phyloP scores from a whole-genome alignment of 1,284 basidiomycete genomes.

The Chalciporus sp. region DNA sequence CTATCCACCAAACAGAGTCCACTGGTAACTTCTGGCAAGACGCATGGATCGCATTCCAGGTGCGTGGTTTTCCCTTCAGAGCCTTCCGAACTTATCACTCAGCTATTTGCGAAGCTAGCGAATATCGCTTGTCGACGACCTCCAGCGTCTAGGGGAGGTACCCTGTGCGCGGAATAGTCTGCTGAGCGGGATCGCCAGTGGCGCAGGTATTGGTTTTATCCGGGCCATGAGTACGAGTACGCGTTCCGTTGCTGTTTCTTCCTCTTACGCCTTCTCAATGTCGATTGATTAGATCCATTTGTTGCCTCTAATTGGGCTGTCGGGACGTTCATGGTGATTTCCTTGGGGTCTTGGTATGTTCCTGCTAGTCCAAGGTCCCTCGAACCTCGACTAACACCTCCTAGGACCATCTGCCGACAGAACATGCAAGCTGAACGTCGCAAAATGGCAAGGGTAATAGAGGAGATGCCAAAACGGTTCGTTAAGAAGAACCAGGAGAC shows the following conservation, averaged over 20 bases:
- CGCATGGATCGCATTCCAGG: constrained; percentile 46
- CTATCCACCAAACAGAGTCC: constrained; percentile 45
- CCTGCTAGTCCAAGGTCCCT: background rate
- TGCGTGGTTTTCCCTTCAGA: constrained; percentile 22
- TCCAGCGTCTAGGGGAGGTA: constrained; percentile 53
- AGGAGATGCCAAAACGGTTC: constrained; percentile 59
- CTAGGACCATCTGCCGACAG: constrained; percentile 65
- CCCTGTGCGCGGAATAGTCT: constrained; percentile 62
- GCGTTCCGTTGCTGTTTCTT: constrained; percentile 18
- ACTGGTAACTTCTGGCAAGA: constrained; percentile 48
- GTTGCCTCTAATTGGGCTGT: constrained; percentile 58
- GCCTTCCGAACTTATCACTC: constrained; percentile 5
- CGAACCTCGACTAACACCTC: constrained; percentile 7
- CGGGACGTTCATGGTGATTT: constrained; percentile 54
- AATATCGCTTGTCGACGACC: constrained; percentile 45
- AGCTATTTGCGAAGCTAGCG: constrained; percentile 43
- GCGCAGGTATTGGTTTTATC: constrained; percentile 57
- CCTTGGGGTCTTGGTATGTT: constrained; percentile 52
- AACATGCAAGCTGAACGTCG: constrained; percentile 56
- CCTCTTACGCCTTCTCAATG: constrained; percentile 10
- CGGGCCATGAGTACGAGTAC: constrained; percentile 55
- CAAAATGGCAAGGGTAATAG: constrained; percentile 57
- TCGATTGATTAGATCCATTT: constrained; percentile 38
- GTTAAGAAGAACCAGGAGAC: constrained; percentile 45
- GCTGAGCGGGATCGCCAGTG: constrained; percentile 55